Evolutionary conservation across 179 eudicot genomes (phyloP), one percentile per base, ranked within the genome.

Genomic region (Nepenthes alata): DNA sequence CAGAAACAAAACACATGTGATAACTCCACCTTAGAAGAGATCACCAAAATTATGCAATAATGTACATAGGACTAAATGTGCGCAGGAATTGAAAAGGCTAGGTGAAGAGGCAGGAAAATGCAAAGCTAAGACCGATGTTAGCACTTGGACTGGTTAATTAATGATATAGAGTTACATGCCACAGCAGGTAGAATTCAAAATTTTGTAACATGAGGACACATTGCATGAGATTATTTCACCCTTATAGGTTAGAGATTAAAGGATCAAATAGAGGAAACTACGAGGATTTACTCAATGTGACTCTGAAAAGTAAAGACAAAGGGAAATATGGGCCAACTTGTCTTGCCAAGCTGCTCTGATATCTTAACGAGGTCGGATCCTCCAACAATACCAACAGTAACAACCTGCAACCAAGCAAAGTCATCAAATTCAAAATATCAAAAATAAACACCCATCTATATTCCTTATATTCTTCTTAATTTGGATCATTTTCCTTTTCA

Each of bases 361-460:
- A 89, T 91, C 86, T 91, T 91, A 63, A 76, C 80, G 37, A 89
- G 78, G 79, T 91, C 98, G 49, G 96, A 91, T 67, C 98, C 98
- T 56, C 98, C 98, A 77, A 86, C 98, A 60, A 91, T 86, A 63
- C 98, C 98, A 71, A 91, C 78, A 48, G 89, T 79, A 15, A 86
- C 86, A 69, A 91, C 95, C 96, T 91, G 78, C 56, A 65, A 37
- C 58, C 13, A 75, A 61, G 25, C 66, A 66, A 57, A 67, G 37
- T 25, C 65, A 25, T 39, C 44, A 58, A 49, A 11, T n/a, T 44
- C 45, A 34, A 15, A 25, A 47, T 16, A 39, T 52, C 25, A 13
- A 66, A 49, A 36, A 73, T 34, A 10, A 11, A 58, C 15, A 66
- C 13, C 51, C 25, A 35, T n/a, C 11, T 5, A 2, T 9, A 14